phyloP scores from a whole-genome alignment of 192 early-diverging fungal genomes.

The Coemansia sp. region DNA sequence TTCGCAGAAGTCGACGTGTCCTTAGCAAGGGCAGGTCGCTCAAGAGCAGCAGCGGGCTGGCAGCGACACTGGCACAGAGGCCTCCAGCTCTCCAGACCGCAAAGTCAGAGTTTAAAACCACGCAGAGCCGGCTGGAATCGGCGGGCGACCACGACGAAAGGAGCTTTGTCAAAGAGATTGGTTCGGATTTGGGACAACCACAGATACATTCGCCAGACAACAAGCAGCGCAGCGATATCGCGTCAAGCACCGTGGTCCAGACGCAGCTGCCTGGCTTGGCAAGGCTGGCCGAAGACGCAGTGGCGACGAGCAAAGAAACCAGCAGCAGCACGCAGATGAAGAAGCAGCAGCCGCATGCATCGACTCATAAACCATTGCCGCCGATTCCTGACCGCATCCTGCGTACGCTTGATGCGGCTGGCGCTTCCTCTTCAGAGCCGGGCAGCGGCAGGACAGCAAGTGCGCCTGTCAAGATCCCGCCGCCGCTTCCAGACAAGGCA shows the following conservation, averaged over 20 bases:
- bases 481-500: conserved; percentile 38
- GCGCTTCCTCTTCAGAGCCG: background rate
- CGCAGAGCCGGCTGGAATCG: too few relatives aligned
- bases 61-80: background rate
- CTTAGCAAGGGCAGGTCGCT: conserved; percentile 22
- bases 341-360: background rate
- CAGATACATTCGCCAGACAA: background rate
- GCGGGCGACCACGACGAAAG: too few relatives aligned
- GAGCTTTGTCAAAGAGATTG: too few relatives aligned
- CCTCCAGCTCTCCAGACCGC: background rate
- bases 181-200: background rate
- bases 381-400: conserved; percentile 39
- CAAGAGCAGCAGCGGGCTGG: conserved; percentile 4
- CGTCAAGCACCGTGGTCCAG: conserved; percentile 1
- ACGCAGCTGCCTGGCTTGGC: conserved; percentile 35
- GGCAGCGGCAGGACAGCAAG: conserved; percentile 6
- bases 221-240: background rate
- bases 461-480: conserved; percentile 9
- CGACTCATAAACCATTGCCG: conserved; percentile 30
- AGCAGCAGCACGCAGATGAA: conserved; percentile 11
- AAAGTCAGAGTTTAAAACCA: background rate
- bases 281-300: conserved; percentile 33
- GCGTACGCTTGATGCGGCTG: conserved; percentile 25
- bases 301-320: conserved; percentile 3
- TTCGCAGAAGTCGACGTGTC: conserved; percentile 44